Percentiles rank a stretch among this genome's conserved stretches.
phyloP scores from a whole-genome alignment of 306 rosid genomes.

The Pueraria montana region DNA sequence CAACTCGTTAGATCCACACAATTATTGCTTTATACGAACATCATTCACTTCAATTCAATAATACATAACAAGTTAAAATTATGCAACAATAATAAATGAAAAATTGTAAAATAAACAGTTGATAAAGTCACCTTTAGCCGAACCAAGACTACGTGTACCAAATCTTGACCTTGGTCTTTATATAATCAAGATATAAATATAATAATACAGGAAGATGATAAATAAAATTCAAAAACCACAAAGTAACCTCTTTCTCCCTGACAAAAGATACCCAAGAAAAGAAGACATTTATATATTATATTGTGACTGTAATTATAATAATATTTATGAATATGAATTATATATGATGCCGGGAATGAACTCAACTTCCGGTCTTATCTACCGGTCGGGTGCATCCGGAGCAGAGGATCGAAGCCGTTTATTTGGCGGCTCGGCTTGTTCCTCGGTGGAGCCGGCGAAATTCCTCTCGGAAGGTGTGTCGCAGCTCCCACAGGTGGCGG shows the following conservation, averaged over 20 bases:
- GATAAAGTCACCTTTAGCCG: conserved; percentile 15
- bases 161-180: conserved; percentile 51
- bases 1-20: not conserved
- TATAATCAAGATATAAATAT: conserved; percentile 36
- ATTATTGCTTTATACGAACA: not conserved
- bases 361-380: conserved; percentile 30
- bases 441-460: conserved; percentile 31
- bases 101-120: not conserved
- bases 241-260: conserved; percentile 44
- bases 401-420: conserved; percentile 59
- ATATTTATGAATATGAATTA: conserved; percentile 4
- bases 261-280: conserved; percentile 29
- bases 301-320: not conserved
- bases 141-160: conserved; percentile 36
- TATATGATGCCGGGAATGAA: not conserved
- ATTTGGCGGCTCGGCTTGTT: conserved; percentile 52
- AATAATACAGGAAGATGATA: not conserved
- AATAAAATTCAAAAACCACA: conserved; percentile 20
- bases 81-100: not conserved
- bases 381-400: conserved; percentile 53
- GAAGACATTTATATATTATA: conserved; percentile 13
- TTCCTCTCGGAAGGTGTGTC: conserved; percentile 62
- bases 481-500: conserved; percentile 65
- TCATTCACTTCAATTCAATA: not conserved
- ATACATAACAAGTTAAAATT: not conserved